Base-by-base conservation (phyloP, 1,139 yeast genomes). In the Lodderomyces orthopsilosis region DNA sequence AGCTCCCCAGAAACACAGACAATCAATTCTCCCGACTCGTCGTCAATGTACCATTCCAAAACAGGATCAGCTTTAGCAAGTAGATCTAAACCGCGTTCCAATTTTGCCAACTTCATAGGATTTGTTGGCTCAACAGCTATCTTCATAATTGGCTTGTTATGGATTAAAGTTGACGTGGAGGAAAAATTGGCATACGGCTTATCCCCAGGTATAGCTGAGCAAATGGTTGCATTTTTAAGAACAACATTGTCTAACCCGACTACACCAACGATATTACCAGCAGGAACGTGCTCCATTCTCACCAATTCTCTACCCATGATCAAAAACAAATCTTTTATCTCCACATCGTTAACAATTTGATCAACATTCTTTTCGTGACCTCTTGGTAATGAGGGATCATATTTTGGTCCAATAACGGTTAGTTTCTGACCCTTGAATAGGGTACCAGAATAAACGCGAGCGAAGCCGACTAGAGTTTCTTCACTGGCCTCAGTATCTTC, bases 1-100 rank as follows among this genome's bases (percentile, higher is more conserved):
- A 91, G 73, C 61, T 91, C 97, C 42, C 98, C 98, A n/a, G 97
- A 96, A 14, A 95, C 90, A 49, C 95, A 86, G 54, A 91, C 71
- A 52, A 91, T 89, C 55, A 86, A 86, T 62, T 91, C 98, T 47
- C 98, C 98, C 9, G 85, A 83, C 45, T 73, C 77, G 52, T 88
- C 96, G 55, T 87, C 93, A 36, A 87, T 72, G 55, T 79, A 85
- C 52, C 91, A 86, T 56, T 88, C 90, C 30, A 90, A 91, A 55
- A 95, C 93, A 1, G 98, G 96, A 61, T 91, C 98, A 0, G 98
- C 93, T 52, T 83, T 84, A 45, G 93, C 83, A 38, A 94, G 71
- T 46, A 89, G 68, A 48, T 80, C 83, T 46, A 94, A 71, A 0
- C 98, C 99, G 34, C 74, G 72, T 45, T 85, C 95, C 38, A 94